Percentiles rank a stretch among this genome's conserved stretches.
Conservation (phyloP, 1,139 yeast genomes). For the Lodderomyces metapsilosis region DNA sequence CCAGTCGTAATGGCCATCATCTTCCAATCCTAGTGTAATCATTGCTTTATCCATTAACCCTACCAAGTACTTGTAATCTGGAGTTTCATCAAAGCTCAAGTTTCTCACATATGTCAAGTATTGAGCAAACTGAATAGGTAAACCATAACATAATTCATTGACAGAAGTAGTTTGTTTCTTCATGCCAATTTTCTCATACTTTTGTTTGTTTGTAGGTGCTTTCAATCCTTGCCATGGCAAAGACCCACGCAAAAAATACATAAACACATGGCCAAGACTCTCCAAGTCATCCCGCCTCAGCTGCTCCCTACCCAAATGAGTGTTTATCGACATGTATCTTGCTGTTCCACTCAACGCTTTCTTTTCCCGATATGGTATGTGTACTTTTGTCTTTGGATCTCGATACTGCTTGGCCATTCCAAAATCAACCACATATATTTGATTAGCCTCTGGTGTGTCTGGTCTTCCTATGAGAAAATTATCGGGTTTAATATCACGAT, state of each 20-base stretch:
- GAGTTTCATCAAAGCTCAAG: constrained; percentile 72
- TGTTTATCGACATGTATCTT: constrained; percentile 63
- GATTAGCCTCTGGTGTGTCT: constrained; percentile 60
- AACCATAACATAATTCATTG: constrained; percentile 64
- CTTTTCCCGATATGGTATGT: constrained; percentile 62
- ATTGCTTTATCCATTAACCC: constrained; percentile 45
- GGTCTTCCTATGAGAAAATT: constrained; percentile 72
- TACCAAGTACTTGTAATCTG: constrained; percentile 59
- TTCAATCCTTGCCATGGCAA: constrained; percentile 59
- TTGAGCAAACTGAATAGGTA: constrained; percentile 77
- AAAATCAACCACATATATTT: constrained; percentile 47
- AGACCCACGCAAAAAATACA: constrained; percentile 61
- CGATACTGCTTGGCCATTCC: constrained; percentile 71
- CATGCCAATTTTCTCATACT: constrained; percentile 79
- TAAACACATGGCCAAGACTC: constrained; percentile 62
- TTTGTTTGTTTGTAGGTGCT: constrained; percentile 80
- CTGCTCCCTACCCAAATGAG: constrained; percentile 65
- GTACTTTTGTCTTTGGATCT: constrained; percentile 58
- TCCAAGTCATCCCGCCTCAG: constrained; percentile 64
- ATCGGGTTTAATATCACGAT: constrained; percentile 77
- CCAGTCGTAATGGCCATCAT: constrained; percentile 80
- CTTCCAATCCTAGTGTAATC: constrained; percentile 31
- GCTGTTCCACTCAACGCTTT: constrained; percentile 67
- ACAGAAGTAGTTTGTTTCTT: constrained; percentile 73
- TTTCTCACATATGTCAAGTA: constrained; percentile 70